Base-by-base conservation (phyloP, 306 rosid species). In the Quercus engelmannii region DNA sequence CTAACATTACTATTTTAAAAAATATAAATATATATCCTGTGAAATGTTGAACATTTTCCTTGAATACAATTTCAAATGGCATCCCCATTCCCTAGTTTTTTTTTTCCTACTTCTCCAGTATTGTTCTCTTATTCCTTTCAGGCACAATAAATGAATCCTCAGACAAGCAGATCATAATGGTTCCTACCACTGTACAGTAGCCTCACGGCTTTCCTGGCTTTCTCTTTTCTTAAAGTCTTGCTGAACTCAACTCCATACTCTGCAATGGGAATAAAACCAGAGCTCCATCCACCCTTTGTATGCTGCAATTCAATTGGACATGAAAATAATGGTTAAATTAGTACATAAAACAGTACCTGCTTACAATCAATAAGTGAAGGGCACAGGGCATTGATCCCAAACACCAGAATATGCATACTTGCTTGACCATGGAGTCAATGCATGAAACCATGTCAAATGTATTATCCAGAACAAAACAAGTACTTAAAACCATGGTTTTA, bases 101-200 rank as follows among this genome's bases (percentile, higher is more conserved):
- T 46, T 3, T 61, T 19, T 1, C 2, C 18, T 25, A 26, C 43
- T 23, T 78, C 33, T 12, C 61, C 64, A 19, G 21, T n/a, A 7
- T 18, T 21, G 35, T 17, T 7, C 38, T 3, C 17, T 35, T 67
- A 8, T 18, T 67, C 52, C 30, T 46, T 25, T 15, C 33, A 6
- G 46, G 43, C 70, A 30, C 38, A 64, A 64, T 15, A 46, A 15
- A 64, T 15, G 70, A 15, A 64, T 64, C 38, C 82, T 90, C 84
- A 94, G 75, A 93, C 78, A 76, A 95, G 92, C 82, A 95, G 97
- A 82, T 92, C 99, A 83, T 95, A 92, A 74, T 95, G 99, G 86
- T 95, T 92, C 87, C 87, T 91, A 25, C 98, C 96, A 9, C 97
- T 90, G 80, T 86, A 95, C 30, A 93, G 83, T 71, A 93, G 86